Evolutionary conservation across 306 rosid species (phyloP).

Genomic region (Dalbergia cultrata): DNA sequence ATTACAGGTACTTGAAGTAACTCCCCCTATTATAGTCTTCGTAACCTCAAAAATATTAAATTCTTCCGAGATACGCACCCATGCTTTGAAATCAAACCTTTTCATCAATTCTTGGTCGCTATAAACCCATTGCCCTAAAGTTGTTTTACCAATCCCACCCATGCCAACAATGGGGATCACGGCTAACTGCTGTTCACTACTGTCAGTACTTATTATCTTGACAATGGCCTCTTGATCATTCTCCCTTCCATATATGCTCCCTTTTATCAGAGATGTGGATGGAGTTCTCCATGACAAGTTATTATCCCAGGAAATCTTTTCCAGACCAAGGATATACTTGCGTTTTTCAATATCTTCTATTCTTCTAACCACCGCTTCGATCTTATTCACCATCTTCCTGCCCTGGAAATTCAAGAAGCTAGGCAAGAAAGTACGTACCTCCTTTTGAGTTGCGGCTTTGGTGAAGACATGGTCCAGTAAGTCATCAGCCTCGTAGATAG

Average conservation of each 20-base stretch:
- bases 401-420: background rate
- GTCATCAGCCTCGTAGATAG: background rate
- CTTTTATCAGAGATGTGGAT: background rate
- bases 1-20: too few relatives aligned
- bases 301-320: background rate
- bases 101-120: too few relatives aligned
- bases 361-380: background rate
- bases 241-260: background rate
- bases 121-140: too few relatives aligned
- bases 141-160: too few relatives aligned
- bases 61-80: too few relatives aligned
- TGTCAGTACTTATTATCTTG: too few relatives aligned
- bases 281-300: background rate
- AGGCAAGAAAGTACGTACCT: background rate
- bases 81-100: too few relatives aligned
- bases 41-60: too few relatives aligned
- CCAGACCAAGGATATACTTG: background rate
- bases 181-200: too few relatives aligned
- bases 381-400: background rate
- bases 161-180: too few relatives aligned
- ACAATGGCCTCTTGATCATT: too few relatives aligned
- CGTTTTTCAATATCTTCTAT: background rate
- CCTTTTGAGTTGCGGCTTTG: background rate
- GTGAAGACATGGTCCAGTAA: background rate
- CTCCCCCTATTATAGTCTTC: too few relatives aligned